Base-by-base conservation (phyloP, 2,329 filamentous ascomycete species). In the Verticillium tricorpus region DNA sequence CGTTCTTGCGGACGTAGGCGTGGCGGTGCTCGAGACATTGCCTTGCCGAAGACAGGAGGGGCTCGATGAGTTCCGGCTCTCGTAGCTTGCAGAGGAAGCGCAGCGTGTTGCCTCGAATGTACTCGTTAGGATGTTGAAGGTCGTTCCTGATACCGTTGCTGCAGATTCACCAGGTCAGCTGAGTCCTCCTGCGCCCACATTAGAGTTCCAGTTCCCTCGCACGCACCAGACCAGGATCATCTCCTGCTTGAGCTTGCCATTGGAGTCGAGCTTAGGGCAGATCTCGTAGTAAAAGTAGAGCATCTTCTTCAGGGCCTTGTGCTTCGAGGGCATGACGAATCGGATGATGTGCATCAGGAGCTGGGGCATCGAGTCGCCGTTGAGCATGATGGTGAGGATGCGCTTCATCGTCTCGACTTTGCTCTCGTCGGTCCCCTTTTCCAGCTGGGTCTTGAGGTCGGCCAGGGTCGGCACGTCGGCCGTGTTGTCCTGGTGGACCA, bases 201-300 rank as follows among this genome's bases (percentile, higher is more conserved):
- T 2, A 35, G 34, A 35, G 34, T 25, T 28, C 28, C 45, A 35
- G 34, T 25, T 28, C 28, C 45, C n/a, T 3, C 14, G 22, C 54
- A 69, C 76, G 74, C 83, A 97, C 94, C 95, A 99, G 71, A 99
- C 95, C 72, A 99, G 81, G 76, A 99, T 99, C 92, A 97, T 98
- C 80, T 99, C 95, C 79, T 99, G 95, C 84, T 97, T 97, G 67
- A 99, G 82, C 84, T 98, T 99, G 72, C 95, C 95, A 73, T 83
- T 89, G 60, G 89, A 83, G 77, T 99, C 95, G 62, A 93, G 88
- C 81, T 99, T 99, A 50, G 94, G 95, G 76, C 95, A 98, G 75
- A 98, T 95, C 80, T 99, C 95, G 76, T 98, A 97, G 82, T 99
- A 99, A 77, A 99, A 95, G 80, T 99, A 99, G 61, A 99, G 86